Evolutionary conservation across 148 eudicot genomes (phyloP), one percentile per base, ranked within the genome.

Genomic region (Cornus florida): DNA sequence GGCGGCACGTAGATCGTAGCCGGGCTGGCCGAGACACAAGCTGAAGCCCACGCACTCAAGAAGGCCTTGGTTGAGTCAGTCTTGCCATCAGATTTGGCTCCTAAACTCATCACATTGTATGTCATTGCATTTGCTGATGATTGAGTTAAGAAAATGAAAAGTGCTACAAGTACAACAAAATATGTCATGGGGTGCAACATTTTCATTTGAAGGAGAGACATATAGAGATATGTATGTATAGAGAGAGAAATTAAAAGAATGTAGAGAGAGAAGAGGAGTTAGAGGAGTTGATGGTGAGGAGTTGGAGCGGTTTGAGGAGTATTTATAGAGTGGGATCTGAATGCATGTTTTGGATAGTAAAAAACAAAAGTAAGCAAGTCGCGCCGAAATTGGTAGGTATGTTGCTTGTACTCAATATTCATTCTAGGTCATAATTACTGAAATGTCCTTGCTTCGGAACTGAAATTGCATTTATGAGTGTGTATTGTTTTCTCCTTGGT

Each of bases 31-130:
- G 86, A 84, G 72, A 6, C 59, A 69, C 91, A 88, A 2, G 91
- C 86, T 2, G 62, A 22, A 12, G 67, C 71, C 91, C 91, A 88
- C 5, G 87, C 84, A 0, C 65, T 67, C 20, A 59, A 50, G 32
- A 86, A 77, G 11, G 85, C 79, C 35, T 48, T 70, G 3, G 83
- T 76, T 0, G 89, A 70, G 84, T 84, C 89, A 0, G 79, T 50
- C 10, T 9, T 10, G 48, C 85, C 87, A 13, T 82, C 81, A 0
- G 83, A 12, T 13, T 22, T 83, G 23, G 84, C 88, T 0, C 89
- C 89, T 0, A 75, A 39, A 5, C 22, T 75, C 19, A 28, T 10
- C 28, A 75, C 78, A 65, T 75, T 64, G 70, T 20, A 64, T 17
- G 78, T 60, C 5, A 39, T 39, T 75, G 14, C 41, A 1, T 13